Base-by-base conservation (phyloP, 495 filamentous ascomycete species). In the Aspergillus sclerotioniger region DNA sequence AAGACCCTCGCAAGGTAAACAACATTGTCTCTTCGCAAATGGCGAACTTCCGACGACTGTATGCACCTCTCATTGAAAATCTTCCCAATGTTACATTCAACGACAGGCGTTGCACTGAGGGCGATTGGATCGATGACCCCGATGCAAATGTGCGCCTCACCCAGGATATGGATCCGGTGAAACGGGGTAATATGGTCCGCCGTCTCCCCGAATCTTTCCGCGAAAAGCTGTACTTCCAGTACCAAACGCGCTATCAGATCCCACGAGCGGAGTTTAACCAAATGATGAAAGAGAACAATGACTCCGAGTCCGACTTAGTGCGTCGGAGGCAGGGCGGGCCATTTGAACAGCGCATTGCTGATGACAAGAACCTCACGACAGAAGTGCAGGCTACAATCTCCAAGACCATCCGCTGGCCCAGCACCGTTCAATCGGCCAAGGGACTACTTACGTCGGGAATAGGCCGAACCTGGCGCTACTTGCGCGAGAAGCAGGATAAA, bases 21-120 rank as follows among this genome's bases (percentile, higher is more conserved):
- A 97, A 98, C 68, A 98, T 98, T 61, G 92, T 98, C 16, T 84
- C 84, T 17, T 86, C 91, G 62, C 95, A 98, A 69, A 87, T 98
- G 71, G 73, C 87, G 31, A 91, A 96, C 69, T 98, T 98, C 79
- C 83, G 94, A 17, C 84, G 89, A 3, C 80, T 98, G 0, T 98
- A 98, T 68, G 83, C 85, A 25, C 93, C 93, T 1, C 80, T 98
- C 35, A 90, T 98, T 54, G 86, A 90, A 54, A 89, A 88, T 31
- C 82, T 98, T 10, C 94, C 94, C 15, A 98, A 97, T 60, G 84
- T 97, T 41, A 72, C 73, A 10, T 96, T 92, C 75, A 81, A 83
- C 58, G 92, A 96, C 64, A 66, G 83, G 1, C 81, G 83, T 16
- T 84, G 82, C 60, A 82, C 74, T 51, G 73, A 80, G 31, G 66